These are phyloP conservation scores for Pseudogymnoascus sp. DNA, from an alignment of 2,329 filamentous ascomycete genomes.

Conservation along the genomic window DNA sequence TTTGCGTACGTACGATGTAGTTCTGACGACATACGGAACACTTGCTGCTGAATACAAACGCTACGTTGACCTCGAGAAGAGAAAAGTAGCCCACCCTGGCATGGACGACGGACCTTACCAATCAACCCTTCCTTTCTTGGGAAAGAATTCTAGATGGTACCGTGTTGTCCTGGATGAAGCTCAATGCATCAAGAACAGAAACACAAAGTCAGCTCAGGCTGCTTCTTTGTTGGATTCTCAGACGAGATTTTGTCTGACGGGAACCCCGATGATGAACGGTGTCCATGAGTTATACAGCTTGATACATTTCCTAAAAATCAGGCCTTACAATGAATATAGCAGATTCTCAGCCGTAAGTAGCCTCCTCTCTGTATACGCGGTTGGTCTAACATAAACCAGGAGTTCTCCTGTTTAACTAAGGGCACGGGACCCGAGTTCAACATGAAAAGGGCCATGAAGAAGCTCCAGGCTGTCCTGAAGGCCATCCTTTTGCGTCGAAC, in stretches of 20 bases:
- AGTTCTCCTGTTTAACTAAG: constrained; percentile 33
- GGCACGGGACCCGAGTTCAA: constrained; percentile 15
- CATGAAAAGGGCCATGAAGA: constrained; percentile 49
- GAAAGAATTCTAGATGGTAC: constrained; percentile 53
- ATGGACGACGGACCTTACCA: constrained; percentile 25
- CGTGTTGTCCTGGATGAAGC: constrained; percentile 72
- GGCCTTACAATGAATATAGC: constrained; percentile 60
- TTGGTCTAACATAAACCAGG: constrained; percentile 23
- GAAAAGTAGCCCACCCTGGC: constrained; percentile 23
- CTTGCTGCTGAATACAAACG: constrained; percentile 52
- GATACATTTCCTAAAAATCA: constrained; percentile 67
- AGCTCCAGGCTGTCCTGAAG: constrained; percentile 67
- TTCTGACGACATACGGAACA: constrained; percentile 72
- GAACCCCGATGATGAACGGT: constrained; percentile 84
- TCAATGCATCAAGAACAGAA: constrained; percentile 71
- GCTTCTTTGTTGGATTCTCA: constrained; percentile 49
- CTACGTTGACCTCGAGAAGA: constrained; percentile 31
- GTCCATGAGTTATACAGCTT: constrained; percentile 71
- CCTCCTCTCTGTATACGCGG: neutral
- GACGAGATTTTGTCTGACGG: constrained; percentile 67
- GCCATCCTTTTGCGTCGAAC: constrained; percentile 75
- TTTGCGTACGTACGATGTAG: constrained; percentile 61
- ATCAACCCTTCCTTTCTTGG: constrained; percentile 49
- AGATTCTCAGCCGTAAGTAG: constrained; percentile 49
- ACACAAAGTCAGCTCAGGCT: constrained; percentile 52